Base-by-base conservation (phyloP, 495 filamentous ascomycete genomes). In the Tuber calosporum region DNA sequence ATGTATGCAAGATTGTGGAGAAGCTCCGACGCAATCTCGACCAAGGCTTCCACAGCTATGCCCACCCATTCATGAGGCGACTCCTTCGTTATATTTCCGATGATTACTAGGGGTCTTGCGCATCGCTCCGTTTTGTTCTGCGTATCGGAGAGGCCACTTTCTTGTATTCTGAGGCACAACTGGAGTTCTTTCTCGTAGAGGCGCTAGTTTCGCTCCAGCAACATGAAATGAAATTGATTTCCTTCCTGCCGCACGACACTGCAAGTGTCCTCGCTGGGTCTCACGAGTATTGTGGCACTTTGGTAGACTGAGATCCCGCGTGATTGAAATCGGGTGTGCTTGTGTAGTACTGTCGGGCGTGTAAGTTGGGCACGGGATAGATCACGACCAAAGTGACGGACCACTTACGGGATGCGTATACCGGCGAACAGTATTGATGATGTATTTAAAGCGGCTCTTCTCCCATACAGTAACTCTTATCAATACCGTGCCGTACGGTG, bases 31-130 rank as follows among this genome's bases (percentile, higher is more conserved):
- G 93, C 92, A 8, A 87, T 93, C 66, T 86, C 86, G 68, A 89
- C 87, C 74, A 93, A 92, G 86, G 94, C 94, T 19, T 88, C 87
- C 77, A 92, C 95, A 39, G 89, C 92, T 71, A 98, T 98, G 94
- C 94, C 94, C n/a, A 97, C 93, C 71, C 92, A 97, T 68, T 81
- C 79, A 41, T 81, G 77, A 71, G 26, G 53, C 13, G 19, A 34
- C 26, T 0, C 34, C 34, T 62, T 15, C 13, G 53, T 13, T 34
- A 19, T 62, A 62, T 34, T 17, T 62, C 13, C 13, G 53, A 19
- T 62, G 53, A 19, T 62, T 30, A 11, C 53, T 34, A 26, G 26
- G 26, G 53, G 53, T 19, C 53, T 34, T 30, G 26, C 13, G 53
- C 53, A 30, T 19, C 53, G 11, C 19, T 62, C 53, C 26, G 53